Evolutionary conservation across 192 early-diverging fungal species (phyloP), one percentile per base, ranked within the genome.

Genomic region (Lobosporangium transversale): DNA sequence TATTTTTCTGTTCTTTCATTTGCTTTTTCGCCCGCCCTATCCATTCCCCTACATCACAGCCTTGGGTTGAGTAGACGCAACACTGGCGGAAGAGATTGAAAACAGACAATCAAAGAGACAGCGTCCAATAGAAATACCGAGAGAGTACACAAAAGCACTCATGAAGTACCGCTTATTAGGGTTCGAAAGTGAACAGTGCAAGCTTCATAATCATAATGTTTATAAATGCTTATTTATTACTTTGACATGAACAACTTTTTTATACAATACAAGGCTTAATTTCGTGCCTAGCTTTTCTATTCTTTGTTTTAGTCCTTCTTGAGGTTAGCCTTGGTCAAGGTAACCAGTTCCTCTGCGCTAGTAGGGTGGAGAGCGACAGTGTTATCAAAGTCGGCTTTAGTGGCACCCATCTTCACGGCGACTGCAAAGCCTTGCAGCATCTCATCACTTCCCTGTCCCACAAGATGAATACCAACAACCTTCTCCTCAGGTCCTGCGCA

Each of bases 371-470:
- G 97, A 21, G 97, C 97, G 44, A 99, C 95, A 42, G 92, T 93
- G 78, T 61, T 88, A 79, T 98, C 97, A 84, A 99, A 94, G 78
- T 99, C 94, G n/a, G 83, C 88, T 83, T 99, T 99, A 50, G 94
- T 97, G n/a, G 97, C 97, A 21, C 96, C 97, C 97, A 99, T 98
- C 82, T 95, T 95, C 54, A 99, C 79, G 21, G 97, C 97, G 32
- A 99, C 95, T 44, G 93, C 90, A 80, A 99, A 98, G 32, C 97
- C 96, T 87, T 99, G 96, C 58, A 99, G 78, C 60, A 94, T 93
- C 81, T 93, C 92, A 73, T 97, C 96, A 63, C 89, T 90, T 6
- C 90, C 94, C 53, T 86, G 86, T 37, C 97, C 97, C 53, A 97
- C 88, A 32, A 99, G 70, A 75, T 99, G 97, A 54, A 98, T 80